Base-by-base conservation (phyloP, 805 yeast species). In the Schwanniomyces yamadae region DNA sequence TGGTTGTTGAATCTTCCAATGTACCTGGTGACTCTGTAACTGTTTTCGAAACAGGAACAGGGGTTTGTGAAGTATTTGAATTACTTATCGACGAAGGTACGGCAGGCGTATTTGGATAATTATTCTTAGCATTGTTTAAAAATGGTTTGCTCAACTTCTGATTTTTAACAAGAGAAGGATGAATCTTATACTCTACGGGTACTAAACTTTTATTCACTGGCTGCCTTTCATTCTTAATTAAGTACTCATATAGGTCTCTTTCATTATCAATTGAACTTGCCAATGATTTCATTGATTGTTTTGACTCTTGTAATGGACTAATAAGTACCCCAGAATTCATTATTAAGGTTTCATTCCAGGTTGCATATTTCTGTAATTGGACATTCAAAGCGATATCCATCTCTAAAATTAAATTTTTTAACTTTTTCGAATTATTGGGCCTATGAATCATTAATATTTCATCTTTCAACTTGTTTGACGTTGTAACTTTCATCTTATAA, bases 341-440 rank as follows among this genome's bases (percentile, higher is more conserved):
- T 12, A 86, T 73, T 38, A 85, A 71, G 14, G 87, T 85, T 61
- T 91, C 98, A 34, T 81, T 77, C 73, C 87, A 84, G 20, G 91
- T 85, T 3, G 97, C 82, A 58, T 83, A 91, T 54, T 89, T 88
- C 50, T 86, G 91, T 37, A 93, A 67, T 60, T 91, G 96, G 34
- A 90, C 78, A 42, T 87, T 78, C 71, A 91, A 67, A 7, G 97
- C 98, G 32, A 87, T 79, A 59, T 93, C 98, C 54, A 87, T 73
- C 59, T 91, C 97, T 44, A 90, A 67, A 38, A 89, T 80, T 44
- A 88, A 67, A 54, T 85, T 82, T 54, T 82, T 84, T 42, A 93
- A 69, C 44, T 78, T 80, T 41, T 77, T 75, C 5, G 87, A 79
- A 25, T 77, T 75, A 39, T 75, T 79, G 6, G 98, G 99, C 48